Conservation (phyloP, 208 protist genomes). For the Wallacemonas sp. region DNA sequence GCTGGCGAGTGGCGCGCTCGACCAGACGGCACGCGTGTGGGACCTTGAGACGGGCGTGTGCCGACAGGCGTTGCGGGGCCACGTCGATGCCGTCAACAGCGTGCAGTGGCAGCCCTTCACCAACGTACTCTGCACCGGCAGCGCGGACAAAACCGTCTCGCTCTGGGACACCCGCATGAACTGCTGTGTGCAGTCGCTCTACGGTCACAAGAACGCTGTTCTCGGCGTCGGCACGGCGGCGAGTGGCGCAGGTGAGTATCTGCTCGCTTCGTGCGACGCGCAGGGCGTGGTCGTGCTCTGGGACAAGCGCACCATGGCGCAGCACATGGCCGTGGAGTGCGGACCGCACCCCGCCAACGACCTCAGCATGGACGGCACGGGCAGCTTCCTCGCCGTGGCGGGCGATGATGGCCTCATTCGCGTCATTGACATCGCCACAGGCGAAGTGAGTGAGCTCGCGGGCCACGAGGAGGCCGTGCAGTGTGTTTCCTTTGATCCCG, state of each 20-base stretch:
- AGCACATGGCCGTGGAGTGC: conserved; percentile 52
- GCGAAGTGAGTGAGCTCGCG: conserved; percentile 68
- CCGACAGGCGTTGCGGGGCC: conserved; percentile 93
- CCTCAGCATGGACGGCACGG: conserved; percentile 68
- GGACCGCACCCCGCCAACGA: conserved; percentile 80
- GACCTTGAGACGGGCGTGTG: conserved; percentile 87
- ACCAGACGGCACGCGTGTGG: conserved; percentile 96
- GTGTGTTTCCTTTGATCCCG: conserved; percentile 80
- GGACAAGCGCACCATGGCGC: conserved; percentile 78
- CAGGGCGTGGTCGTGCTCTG: conserved; percentile 92
- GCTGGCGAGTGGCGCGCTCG: conserved; percentile 89
- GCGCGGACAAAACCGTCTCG: conserved; percentile 96
- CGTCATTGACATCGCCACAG: conserved; percentile 89
- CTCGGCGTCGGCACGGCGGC: conserved; percentile 67
- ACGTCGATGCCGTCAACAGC: conserved; percentile 95
- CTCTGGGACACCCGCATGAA: conserved; percentile 96
- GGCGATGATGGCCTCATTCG: conserved; percentile 95
- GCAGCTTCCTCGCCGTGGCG: conserved; percentile 86
- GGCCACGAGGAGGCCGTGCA: conserved; percentile 88
- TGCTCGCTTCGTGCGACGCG: conserved; percentile 92
- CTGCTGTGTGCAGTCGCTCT: conserved; percentile 94
- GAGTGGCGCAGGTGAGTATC: conserved; percentile 15
- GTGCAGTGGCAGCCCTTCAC: conserved; percentile 94
- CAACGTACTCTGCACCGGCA: conserved; percentile 93
- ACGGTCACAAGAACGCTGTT: conserved; percentile 93